Conservation (phyloP, 768 basidiomycete species). For the Vishniacozyma victoriae region DNA sequence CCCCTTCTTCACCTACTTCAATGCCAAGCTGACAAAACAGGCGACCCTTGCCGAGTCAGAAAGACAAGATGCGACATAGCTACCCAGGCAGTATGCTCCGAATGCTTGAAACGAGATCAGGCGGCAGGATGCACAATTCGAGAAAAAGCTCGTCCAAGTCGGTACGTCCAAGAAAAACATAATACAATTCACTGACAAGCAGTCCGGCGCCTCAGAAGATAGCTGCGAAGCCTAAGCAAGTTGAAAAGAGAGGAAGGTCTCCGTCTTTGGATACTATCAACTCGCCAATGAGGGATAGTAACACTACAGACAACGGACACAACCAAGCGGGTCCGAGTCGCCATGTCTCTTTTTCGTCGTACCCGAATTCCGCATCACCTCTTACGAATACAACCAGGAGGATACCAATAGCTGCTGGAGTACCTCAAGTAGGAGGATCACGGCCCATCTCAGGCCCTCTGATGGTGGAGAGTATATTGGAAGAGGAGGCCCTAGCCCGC, state of each 20-base stretch:
- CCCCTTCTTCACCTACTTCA: not conserved
- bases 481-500: not conserved
- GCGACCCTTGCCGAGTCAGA: slow-evolving; percentile 15
- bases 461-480: slow-evolving; percentile 5
- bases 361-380: not conserved
- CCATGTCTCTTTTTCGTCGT: not conserved
- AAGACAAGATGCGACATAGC: slow-evolving; percentile 19
- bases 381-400: not conserved
- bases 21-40: not conserved
- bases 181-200: not conserved
- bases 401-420: not conserved
- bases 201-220: not conserved
- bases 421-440: too few relatives aligned
- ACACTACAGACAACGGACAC: not conserved
- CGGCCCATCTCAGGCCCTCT: not conserved
- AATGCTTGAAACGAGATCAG: slow-evolving; percentile 12
- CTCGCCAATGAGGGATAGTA: too few relatives aligned
- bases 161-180: not conserved
- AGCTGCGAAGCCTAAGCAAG: not conserved
- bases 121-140: slow-evolving; percentile 3
- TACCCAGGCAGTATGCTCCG: slow-evolving; percentile 5
- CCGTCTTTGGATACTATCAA: too few relatives aligned
- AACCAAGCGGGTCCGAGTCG: not conserved
- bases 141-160: slow-evolving; percentile 11
- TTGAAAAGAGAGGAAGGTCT: not conserved